These are phyloP conservation scores for Botryosphaeria dothidea DNA, from an alignment of 2,329 filamentous ascomycete genomes.

Conservation along the genomic window DNA sequence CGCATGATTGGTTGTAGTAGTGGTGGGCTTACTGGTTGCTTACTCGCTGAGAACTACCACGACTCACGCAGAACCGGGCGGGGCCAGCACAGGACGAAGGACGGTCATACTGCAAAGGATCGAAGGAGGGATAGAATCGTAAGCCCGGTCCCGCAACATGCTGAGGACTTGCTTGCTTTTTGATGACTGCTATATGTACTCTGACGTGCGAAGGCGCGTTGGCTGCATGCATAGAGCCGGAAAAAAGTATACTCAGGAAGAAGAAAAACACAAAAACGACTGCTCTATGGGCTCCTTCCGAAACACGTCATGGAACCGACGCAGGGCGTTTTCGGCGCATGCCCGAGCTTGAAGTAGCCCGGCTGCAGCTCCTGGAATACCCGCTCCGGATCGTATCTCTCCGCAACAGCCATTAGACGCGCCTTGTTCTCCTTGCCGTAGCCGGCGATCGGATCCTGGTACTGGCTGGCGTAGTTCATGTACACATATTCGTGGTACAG, in stretches of 20 bases:
- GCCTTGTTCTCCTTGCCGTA: conserved; percentile 43
- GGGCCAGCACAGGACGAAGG: no score
- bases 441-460: conserved; percentile 43
- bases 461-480: conserved; percentile 50
- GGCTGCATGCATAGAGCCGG: not conserved
- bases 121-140: not conserved
- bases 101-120: not conserved
- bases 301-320: conserved; percentile 4
- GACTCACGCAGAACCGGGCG: no score
- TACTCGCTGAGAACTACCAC: no score
- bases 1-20: no score
- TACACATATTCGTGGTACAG: conserved; percentile 41
- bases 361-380: conserved; percentile 45
- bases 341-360: conserved; percentile 46
- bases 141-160: not conserved
- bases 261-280: not conserved
- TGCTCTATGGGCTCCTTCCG: not conserved
- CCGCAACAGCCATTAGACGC: conserved; percentile 35
- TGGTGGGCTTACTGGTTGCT: no score
- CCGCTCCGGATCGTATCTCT: conserved; percentile 42
- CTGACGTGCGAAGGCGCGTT: not conserved
- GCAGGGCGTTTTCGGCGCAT: conserved; percentile 16
- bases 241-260: conserved; percentile 8
- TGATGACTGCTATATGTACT: not conserved
- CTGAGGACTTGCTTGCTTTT: not conserved